These are phyloP conservation scores for Oropetium thomaeum DNA, from an alignment of 176 grass and related monocot species.

Conservation along the genomic window DNA sequence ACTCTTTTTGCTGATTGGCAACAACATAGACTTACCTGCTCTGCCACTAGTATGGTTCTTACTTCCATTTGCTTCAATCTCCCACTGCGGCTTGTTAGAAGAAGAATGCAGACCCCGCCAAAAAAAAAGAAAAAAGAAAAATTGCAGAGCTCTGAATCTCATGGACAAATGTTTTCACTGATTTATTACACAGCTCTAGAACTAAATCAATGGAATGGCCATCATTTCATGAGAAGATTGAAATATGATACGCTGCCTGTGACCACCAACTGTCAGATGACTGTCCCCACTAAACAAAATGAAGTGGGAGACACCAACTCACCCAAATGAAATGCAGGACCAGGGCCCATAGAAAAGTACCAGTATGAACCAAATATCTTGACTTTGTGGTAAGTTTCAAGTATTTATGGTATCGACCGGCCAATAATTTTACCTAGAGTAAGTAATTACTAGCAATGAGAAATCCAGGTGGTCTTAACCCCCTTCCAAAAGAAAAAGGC, in stretches of 20 bases:
- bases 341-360: not conserved
- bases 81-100: too few relatives aligned
- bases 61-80: too few relatives aligned
- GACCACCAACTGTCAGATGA: not conserved
- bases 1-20: not conserved
- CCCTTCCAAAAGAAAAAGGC: too few relatives aligned
- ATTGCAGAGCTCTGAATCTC: not conserved
- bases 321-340: not conserved
- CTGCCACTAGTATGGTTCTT: too few relatives aligned
- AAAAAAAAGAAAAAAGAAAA: too few relatives aligned
- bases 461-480: too few relatives aligned
- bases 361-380: conserved; percentile 2
- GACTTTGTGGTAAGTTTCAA: conserved; percentile 6
- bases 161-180: not conserved
- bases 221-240: not conserved
- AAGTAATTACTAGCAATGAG: too few relatives aligned
- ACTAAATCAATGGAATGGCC: too few relatives aligned
- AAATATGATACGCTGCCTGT: not conserved
- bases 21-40: not conserved
- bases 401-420: not conserved
- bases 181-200: not conserved
- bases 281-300: not conserved
- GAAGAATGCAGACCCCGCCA: too few relatives aligned
- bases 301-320: conserved; percentile 5
- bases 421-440: not conserved